phyloP scores from a whole-genome alignment of 768 basidiomycete species.

The Trametes meyenii region DNA sequence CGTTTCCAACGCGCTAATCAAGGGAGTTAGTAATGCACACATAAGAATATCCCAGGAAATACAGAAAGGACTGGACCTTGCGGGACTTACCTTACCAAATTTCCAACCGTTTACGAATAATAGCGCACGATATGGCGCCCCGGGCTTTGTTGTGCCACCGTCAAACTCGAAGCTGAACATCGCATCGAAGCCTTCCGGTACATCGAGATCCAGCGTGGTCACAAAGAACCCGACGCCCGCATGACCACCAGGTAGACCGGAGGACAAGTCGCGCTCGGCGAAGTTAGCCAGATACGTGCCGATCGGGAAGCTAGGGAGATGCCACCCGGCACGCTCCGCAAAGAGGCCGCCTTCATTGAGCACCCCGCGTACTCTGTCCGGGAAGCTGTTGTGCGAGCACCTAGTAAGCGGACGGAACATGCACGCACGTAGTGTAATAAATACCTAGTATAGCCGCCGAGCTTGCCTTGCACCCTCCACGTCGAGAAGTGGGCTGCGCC shows the following conservation, averaged over 20 bases:
- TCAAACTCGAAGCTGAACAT: slow-evolving; percentile 75
- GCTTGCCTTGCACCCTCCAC: slow-evolving; percentile 51
- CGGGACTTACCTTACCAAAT: slow-evolving; percentile 69
- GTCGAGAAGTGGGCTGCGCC: slow-evolving; percentile 44
- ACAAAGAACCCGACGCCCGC: slow-evolving; percentile 86
- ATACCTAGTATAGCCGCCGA: slow-evolving; percentile 45
- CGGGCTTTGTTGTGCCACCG: slow-evolving; percentile 37
- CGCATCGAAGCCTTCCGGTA: slow-evolving; percentile 62
- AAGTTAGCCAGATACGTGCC: slow-evolving; percentile 54
- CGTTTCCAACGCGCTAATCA: slow-evolving; percentile 34
- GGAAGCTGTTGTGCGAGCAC: slow-evolving; percentile 51
- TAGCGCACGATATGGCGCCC: slow-evolving; percentile 70
- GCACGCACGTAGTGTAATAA: background rate
- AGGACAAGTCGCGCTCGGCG: slow-evolving; percentile 54
- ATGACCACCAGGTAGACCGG: slow-evolving; percentile 56
- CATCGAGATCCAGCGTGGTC: slow-evolving; percentile 65
- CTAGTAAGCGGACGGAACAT: no score
- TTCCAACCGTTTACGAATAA: slow-evolving; percentile 89
- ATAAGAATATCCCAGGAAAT: background rate
- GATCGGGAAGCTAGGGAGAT: slow-evolving; percentile 51
- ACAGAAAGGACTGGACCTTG: slow-evolving; percentile 20
- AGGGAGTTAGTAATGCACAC: background rate
- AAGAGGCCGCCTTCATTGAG: slow-evolving; percentile 50
- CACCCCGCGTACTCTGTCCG: slow-evolving; percentile 58
- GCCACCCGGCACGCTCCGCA: slow-evolving; percentile 49